Evolutionary conservation across 257 asterid species (phyloP).

Genomic region (Marsdenia floribunda): DNA sequence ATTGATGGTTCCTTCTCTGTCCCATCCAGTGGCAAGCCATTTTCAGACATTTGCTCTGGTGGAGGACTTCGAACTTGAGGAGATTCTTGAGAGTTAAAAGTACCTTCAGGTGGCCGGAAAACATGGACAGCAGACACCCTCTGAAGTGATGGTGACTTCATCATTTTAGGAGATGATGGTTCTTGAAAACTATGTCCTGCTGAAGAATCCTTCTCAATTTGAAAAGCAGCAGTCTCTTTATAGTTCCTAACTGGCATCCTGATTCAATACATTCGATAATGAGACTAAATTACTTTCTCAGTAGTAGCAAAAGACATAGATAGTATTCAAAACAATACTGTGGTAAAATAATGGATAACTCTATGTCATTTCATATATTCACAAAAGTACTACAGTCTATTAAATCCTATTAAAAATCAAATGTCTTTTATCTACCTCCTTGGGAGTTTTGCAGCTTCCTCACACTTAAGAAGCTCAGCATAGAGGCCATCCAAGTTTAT

Average conservation of each 20-base stretch:
- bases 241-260: constrained; percentile 89
- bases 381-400: background rate
- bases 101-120: constrained; percentile 64
- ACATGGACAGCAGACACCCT: constrained; percentile 67
- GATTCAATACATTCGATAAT: constrained; percentile 23
- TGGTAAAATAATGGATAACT: too few species aligned
- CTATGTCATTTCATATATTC: too few species aligned
- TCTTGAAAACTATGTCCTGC: constrained; percentile 74
- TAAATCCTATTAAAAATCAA: background rate
- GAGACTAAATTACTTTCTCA: background rate
- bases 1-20: constrained; percentile 81
- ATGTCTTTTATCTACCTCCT: constrained; percentile 55
- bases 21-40: constrained; percentile 53
- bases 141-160: constrained; percentile 92
- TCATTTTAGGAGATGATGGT: constrained; percentile 88
- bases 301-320: background rate
- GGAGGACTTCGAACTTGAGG: constrained; percentile 81
- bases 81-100: constrained; percentile 70
- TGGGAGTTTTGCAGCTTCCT: constrained; percentile 98
- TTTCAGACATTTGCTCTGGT: constrained; percentile 79
- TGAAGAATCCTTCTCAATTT: constrained; percentile 84
- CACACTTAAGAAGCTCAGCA: constrained; percentile 93
- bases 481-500: constrained; percentile 92
- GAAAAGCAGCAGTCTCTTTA: constrained; percentile 69
- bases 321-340: background rate